Evolutionary conservation across 116 monocot genomes (phyloP).

Genomic region (Phalaenopsis hybrid): DNA sequence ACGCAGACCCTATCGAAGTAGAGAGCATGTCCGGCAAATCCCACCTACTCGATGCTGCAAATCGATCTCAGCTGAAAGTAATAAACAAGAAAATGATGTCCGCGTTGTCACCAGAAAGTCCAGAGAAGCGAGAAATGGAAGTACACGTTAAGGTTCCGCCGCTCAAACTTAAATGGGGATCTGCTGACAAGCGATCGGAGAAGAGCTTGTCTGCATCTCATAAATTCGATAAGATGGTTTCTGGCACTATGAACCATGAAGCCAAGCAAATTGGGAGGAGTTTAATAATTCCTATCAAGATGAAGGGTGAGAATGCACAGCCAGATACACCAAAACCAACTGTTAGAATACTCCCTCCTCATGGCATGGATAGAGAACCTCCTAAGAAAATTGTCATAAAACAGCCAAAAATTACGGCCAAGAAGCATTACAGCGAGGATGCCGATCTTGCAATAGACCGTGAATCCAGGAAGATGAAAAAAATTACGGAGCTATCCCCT

Average conservation of each 20-base stretch:
- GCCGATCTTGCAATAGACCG: slow-evolving; percentile 38
- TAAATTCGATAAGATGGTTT: slow-evolving; percentile 30
- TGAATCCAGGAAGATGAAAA: slow-evolving; percentile 64
- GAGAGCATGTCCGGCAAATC: slow-evolving; percentile 33
- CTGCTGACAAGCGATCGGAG: slow-evolving; percentile 44
- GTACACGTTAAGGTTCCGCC: slow-evolving; percentile 35
- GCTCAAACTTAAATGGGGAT: slow-evolving; percentile 72
- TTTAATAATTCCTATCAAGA: slow-evolving; percentile 62
- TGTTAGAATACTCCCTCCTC: slow-evolving; percentile 56
- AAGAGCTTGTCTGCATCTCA: slow-evolving; percentile 26
- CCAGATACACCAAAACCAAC: slow-evolving; percentile 54
- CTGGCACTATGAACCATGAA: slow-evolving; percentile 27
- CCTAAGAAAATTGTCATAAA: slow-evolving; percentile 85
- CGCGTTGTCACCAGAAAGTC: slow-evolving; percentile 31
- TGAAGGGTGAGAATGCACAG: slow-evolving; percentile 38
- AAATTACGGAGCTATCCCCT: slow-evolving; percentile 58
- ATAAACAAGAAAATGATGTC: slow-evolving; percentile 48
- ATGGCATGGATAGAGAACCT: slow-evolving; percentile 55
- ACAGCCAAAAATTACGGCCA: slow-evolving; percentile 42
- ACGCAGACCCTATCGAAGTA: slow-evolving; percentile 49
- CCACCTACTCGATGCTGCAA: slow-evolving; percentile 31
- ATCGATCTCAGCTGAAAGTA: slow-evolving; percentile 41
- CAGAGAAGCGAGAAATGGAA: slow-evolving; percentile 33
- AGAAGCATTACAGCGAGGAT: slow-evolving; percentile 6
- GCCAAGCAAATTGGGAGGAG: slow-evolving; percentile 47